Base-by-base conservation (phyloP, 495 filamentous ascomycete genomes). In the Xylona heveae region DNA sequence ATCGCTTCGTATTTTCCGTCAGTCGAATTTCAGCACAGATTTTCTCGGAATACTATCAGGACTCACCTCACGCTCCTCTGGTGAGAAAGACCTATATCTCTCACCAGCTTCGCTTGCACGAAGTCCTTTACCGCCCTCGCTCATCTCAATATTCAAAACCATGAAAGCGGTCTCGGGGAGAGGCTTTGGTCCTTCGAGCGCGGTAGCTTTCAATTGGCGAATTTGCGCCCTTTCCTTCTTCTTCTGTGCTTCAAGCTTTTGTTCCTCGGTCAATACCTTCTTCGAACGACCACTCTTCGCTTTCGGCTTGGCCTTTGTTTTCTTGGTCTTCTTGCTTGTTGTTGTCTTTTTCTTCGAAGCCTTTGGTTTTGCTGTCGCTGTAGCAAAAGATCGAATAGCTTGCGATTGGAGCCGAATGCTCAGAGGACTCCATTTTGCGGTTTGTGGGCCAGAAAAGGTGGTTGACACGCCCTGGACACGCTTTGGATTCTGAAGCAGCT, bases 311-410 rank as follows among this genome's bases (percentile, higher is more conserved):
- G 40, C 14, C 23, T 41, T 36, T 5, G 10, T 28, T 36, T 44
- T 28, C 38, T 36, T 38, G 15, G 24, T 34, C 2, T 35, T 5
- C 31, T 48, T 47, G 16, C 28, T 6, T 29, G 32, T 45, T n/a
- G 34, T 34, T 21, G 39, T 36, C 32, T 14, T 41, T 28, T 28
- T 34, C 28, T 39, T 40, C 41, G 44, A 44, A 18, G 39, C 32
- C 28, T 40, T 40, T 1, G 41, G 18, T 35, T 49, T 50, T 9
- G 24, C 25, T 28, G 24, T 21, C 7, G 28, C 8, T 9, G 8
- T 14, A 9, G 8, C 15, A 5, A 24, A n/a, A 28, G 33, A n/a
- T n/a, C n/a, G n/a, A n/a, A n/a, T n/a, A n/a, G n/a, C n/a, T n/a
- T n/a, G n/a, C n/a, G n/a, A n/a, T n/a, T n/a, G n/a, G n/a, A n/a